Evolutionary conservation across 1,139 yeast species (phyloP).

Genomic region (Kurtzmaniella quercitrusa): DNA sequence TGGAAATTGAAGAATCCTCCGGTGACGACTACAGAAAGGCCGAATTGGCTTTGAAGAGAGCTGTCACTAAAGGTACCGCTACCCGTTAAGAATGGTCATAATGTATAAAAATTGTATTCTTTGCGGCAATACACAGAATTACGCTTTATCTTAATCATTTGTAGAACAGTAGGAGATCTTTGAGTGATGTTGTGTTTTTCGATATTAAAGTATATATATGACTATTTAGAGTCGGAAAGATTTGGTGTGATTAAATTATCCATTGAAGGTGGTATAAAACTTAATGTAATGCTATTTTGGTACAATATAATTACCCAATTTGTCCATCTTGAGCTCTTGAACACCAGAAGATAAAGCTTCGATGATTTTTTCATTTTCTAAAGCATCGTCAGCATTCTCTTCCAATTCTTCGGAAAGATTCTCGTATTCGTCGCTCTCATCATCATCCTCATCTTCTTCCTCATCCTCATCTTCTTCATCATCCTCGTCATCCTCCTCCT

Average conservation of each 20-base stretch:
- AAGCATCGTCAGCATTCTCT: slow-evolving; percentile 34
- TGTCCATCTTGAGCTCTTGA: slow-evolving; percentile 67
- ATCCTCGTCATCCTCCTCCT: slow-evolving; percentile 27
- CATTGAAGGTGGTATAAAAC: no score
- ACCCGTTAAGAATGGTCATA: slow-evolving; percentile 66
- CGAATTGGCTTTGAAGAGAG: slow-evolving; percentile 98
- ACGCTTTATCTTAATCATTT: not conserved
- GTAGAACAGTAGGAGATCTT: not conserved
- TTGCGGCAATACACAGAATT: slow-evolving; percentile 1
- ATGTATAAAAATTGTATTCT: slow-evolving; percentile 3
- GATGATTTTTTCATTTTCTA: slow-evolving; percentile 69
- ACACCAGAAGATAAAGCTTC: slow-evolving; percentile 63
- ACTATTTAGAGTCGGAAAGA: no score
- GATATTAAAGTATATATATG: no score
- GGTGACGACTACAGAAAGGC: slow-evolving; percentile 99
- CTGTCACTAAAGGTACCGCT: slow-evolving; percentile 98
- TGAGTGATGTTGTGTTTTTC: no score
- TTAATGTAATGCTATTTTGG: slow-evolving; percentile 28
- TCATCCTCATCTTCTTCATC: slow-evolving; percentile 25
- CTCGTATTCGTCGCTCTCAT: slow-evolving; percentile 22
- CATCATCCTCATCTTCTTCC: slow-evolving; percentile 26
- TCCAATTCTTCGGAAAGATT: slow-evolving; percentile 27
- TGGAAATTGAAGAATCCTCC: slow-evolving; percentile 92
- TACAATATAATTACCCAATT: slow-evolving; percentile 71
- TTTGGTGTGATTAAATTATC: no score